These are phyloP conservation scores for Russula ochroleuca DNA, from an alignment of 768 basidiomycete genomes.

Conservation along the genomic window DNA sequence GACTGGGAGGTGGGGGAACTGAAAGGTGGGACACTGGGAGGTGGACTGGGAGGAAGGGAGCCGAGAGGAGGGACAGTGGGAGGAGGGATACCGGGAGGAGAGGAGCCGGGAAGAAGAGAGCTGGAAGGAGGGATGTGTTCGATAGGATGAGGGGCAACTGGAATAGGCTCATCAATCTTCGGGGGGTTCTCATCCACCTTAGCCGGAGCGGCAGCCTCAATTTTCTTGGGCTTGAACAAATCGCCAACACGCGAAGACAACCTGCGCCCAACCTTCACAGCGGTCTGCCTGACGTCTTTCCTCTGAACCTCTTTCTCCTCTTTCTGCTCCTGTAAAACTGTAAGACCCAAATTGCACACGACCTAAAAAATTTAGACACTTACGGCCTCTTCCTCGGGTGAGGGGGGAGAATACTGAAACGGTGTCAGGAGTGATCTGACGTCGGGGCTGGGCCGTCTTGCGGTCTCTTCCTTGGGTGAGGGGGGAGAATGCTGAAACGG, in stretches of 20 bases:
- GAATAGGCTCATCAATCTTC: conserved; percentile 77
- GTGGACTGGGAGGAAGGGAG: too few relatives aligned
- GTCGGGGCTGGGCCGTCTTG: too few relatives aligned
- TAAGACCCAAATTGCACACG: neutral
- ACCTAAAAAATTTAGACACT: neutral
- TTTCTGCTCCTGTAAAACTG: conserved; percentile 39
- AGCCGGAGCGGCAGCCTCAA: conserved; percentile 48
- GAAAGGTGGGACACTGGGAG: too few relatives aligned
- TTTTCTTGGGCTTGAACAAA: conserved; percentile 75
- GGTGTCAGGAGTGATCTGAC: too few relatives aligned
- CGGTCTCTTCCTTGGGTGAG: too few relatives aligned
- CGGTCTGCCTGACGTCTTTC: conserved; percentile 38
- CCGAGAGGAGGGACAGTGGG: too few relatives aligned
- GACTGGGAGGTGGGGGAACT: too few relatives aligned
- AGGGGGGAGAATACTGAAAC: too few relatives aligned
- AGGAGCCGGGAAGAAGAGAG: too few relatives aligned
- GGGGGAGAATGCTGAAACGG: too few relatives aligned
- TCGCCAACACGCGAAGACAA: conserved; percentile 79
- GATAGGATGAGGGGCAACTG: conserved; percentile 57
- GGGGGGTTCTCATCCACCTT: conserved; percentile 90
- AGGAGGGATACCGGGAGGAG: too few relatives aligned
- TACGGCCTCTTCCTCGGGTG: conserved; percentile 63
- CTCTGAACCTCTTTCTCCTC: conserved; percentile 49
- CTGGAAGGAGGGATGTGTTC: too few relatives aligned
- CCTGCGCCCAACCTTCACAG: conserved; percentile 70